Evolutionary conservation across 257 asterid genomes (phyloP).

Genomic region (Salvia hispanica): DNA sequence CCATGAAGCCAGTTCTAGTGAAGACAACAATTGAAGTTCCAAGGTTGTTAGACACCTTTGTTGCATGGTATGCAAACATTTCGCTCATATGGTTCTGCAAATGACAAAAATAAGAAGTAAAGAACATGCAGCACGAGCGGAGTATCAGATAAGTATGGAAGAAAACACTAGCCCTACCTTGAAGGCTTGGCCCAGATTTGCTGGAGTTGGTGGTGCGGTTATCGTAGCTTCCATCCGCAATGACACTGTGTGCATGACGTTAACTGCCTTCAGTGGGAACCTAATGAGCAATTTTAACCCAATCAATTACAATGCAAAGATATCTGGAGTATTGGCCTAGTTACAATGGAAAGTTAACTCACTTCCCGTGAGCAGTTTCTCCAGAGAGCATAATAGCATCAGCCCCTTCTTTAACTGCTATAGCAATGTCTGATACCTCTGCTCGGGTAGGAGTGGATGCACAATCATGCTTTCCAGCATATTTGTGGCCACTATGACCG

Average conservation of each 20-base stretch:
- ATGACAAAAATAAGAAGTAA: conserved; percentile 26
- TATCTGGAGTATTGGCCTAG: not conserved
- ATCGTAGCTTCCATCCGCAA: conserved; percentile 85
- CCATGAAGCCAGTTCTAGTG: conserved; percentile 94
- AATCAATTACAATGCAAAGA: conserved; percentile 14
- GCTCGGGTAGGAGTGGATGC: conserved; percentile 97
- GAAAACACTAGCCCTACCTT: conserved; percentile 54
- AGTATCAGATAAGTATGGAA: conserved; percentile 9
- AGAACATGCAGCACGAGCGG: not conserved
- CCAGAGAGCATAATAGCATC: conserved; percentile 99
- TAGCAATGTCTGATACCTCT: conserved; percentile 95
- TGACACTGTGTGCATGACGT: conserved; percentile 96
- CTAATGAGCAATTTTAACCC: conserved; percentile 37
- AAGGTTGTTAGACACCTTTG: conserved; percentile 92
- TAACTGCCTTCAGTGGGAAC: conserved; percentile 89
- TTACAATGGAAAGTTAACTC: conserved; percentile 35
- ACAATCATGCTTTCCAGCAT: conserved; percentile 99
- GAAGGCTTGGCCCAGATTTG: conserved; percentile 82
- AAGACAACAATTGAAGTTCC: conserved; percentile 91
- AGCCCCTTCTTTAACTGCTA: conserved; percentile 93
- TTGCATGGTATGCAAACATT: conserved; percentile 96
- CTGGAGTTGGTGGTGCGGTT: conserved; percentile 59
- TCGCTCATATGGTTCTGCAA: conserved; percentile 96
- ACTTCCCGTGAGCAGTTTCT: conserved; percentile 99
- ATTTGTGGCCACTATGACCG: conserved; percentile 95